Conservation (phyloP, 306 rosid species). For the Canavalia ensiformis region DNA sequence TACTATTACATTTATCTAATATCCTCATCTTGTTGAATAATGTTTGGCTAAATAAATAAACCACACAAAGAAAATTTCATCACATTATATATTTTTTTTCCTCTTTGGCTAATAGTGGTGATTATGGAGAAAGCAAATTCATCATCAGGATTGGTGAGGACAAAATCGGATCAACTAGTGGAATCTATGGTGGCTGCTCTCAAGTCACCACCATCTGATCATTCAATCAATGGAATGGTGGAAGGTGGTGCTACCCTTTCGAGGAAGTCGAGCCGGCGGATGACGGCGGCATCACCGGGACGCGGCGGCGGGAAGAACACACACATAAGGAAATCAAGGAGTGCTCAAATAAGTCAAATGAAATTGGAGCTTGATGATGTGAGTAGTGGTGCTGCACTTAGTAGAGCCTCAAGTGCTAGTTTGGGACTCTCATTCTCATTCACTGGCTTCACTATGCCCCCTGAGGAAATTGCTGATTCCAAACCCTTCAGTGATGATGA, state of each 20-base stretch:
- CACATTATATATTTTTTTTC: neutral
- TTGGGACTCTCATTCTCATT: conserved; percentile 93
- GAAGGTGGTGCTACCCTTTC: conserved; percentile 57
- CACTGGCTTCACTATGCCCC: conserved; percentile 91
- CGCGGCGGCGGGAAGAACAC: conserved; percentile 63
- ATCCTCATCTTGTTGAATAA: neutral
- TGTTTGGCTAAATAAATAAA: neutral
- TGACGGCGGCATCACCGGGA: conserved; percentile 71
- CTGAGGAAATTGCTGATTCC: conserved; percentile 81
- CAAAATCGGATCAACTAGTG: conserved; percentile 83
- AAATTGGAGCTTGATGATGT: conserved; percentile 81
- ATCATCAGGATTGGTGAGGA: conserved; percentile 57
- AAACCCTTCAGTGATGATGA: conserved; percentile 95
- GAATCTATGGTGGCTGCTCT: conserved; percentile 66
- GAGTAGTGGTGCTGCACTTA: conserved; percentile 83
- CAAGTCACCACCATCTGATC: conserved; percentile 64
- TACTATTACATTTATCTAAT: neutral
- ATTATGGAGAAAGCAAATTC: conserved; percentile 64
- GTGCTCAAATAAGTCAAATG: conserved; percentile 72
- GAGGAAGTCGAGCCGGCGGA: conserved; percentile 80
- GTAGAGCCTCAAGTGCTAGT: conserved; percentile 98
- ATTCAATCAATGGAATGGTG: conserved; percentile 33
- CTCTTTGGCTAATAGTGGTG: neutral
- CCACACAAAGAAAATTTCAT: neutral
- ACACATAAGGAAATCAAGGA: conserved; percentile 88